Conservation (phyloP, 495 filamentous ascomycete genomes). For the Neurospora pannonica region DNA sequence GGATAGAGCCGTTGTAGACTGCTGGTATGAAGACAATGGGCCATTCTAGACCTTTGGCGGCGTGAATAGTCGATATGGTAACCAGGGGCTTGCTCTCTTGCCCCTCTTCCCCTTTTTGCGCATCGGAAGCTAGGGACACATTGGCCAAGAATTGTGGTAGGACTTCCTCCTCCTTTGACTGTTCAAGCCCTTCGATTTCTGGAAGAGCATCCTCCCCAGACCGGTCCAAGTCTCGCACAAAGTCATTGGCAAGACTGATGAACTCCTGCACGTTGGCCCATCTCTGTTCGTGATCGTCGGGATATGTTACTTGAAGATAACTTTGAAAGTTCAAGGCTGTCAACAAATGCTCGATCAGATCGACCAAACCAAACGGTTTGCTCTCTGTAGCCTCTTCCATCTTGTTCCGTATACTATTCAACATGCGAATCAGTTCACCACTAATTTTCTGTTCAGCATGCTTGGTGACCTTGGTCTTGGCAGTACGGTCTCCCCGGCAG, state of each 20-base stretch:
- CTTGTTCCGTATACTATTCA: conserved; percentile 52
- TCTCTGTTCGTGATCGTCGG: conserved; percentile 66
- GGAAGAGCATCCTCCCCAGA: conserved; percentile 62
- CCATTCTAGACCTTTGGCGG: conserved; percentile 96
- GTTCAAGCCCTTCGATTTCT: conserved; percentile 63
- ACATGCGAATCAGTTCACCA: conserved; percentile 37
- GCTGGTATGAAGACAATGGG: conserved; percentile 92
- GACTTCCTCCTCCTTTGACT: conserved; percentile 56
- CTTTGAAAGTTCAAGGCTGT: conserved; percentile 64
- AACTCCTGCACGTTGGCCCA: conserved; percentile 95
- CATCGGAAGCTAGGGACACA: conserved; percentile 73
- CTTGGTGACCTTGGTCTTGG: conserved; percentile 60
- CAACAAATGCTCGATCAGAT: conserved; percentile 67
- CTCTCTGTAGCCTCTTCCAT: conserved; percentile 35
- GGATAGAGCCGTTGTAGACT: conserved; percentile 85
- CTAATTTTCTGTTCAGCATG: conserved; percentile 49
- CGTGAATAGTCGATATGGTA: conserved; percentile 94
- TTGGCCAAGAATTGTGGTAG: conserved; percentile 83
- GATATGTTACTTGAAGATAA: conserved; percentile 59
- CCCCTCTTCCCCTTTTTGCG: conserved; percentile 49
- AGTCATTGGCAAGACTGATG: conserved; percentile 64
- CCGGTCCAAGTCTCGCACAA: conserved; percentile 37
- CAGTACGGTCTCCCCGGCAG: conserved; percentile 57
- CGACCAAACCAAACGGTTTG: conserved; percentile 44
- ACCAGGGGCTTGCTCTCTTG: conserved; percentile 55